Conservation (phyloP, 306 rosid genomes). For the Begonia masoniana region DNA sequence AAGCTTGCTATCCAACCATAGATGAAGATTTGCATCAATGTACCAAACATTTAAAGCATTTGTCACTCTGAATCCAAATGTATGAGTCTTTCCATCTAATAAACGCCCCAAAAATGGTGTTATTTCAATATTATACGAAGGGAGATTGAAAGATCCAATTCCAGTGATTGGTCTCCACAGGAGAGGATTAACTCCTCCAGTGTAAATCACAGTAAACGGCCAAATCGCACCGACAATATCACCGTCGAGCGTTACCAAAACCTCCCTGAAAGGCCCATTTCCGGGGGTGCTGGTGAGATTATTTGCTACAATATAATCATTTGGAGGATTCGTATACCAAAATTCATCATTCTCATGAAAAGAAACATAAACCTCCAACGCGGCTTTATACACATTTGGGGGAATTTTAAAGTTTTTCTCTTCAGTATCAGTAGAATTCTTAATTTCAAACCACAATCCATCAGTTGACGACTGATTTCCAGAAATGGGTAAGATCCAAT, state of each 20-base stretch:
- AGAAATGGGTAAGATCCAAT: conserved; percentile 74
- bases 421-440: conserved; percentile 30
- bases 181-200: conserved; percentile 85
- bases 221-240: conserved; percentile 54
- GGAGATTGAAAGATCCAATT: conserved; percentile 75
- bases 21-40: conserved; percentile 74
- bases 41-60: conserved; percentile 86
- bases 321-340: conserved; percentile 60
- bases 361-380: conserved; percentile 80
- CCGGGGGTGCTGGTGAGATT: conserved; percentile 42
- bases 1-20: conserved; percentile 66
- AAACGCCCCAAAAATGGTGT: conserved; percentile 61
- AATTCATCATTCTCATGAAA: conserved; percentile 89
- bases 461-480: conserved; percentile 46
- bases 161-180: conserved; percentile 91
- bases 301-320: conserved; percentile 52
- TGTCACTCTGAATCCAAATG: conserved; percentile 57
- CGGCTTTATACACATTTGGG: conserved; percentile 66
- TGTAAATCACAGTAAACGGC: conserved; percentile 85
- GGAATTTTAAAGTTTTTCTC: conserved; percentile 53
- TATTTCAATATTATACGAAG: conserved; percentile 78
- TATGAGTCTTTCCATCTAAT: conserved; percentile 55
- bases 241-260: conserved; percentile 54
- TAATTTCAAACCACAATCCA: conserved; percentile 71
- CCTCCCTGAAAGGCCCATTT: conserved; percentile 88